Evolutionary conservation across 345 rosid species (phyloP), one percentile per base, ranked within the genome.

Genomic region (Salix viminalis): DNA sequence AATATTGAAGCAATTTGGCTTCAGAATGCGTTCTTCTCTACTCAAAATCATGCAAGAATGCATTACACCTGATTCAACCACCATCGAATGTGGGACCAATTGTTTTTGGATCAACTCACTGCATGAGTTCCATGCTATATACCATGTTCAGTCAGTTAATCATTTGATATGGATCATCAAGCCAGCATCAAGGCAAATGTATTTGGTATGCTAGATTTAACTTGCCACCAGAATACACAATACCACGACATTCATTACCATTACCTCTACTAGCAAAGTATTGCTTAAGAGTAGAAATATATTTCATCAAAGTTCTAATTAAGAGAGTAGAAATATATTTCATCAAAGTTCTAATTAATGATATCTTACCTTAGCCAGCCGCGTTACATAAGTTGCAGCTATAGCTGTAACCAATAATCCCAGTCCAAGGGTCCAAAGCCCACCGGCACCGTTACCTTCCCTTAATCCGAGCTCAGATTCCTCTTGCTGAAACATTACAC

Each of bases 361-460:
- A n/a, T 58, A 24, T 21, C 46, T 80, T 85, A 92, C 99, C 97
- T 93, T 91, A 16, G 99, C 96, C 75, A 96, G 97, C 80, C 83
- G 87, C 7, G 98, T 89, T 60, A 96, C 96, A 62, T 96, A 96
- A 72, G 95, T 81, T 61, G 92, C 99, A 37, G 97, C 98, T 67
- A 96, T 54, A 69, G 95, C 99, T 60, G 97, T 93, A 39, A 80
- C 92, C 84, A 96, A 68, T 67, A 96, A 85, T 78, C 98, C 97
- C 36, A 92, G 44, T n/a, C 94, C 99, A 16, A 96, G 91, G 16
- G 96, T 93, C 84, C 88, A 76, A 23, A 96, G 82, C 87, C 89
- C 90, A 52, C 92, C 86, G 67, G 89, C 90, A 52, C 92, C 86
- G 69, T 89, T 92, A 83, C 98, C 97, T 81, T 96, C 96, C 3